Percentiles rank a stretch among this genome's conserved stretches.
phyloP scores from a whole-genome alignment of 495 filamentous ascomycete genomes.

The Tuber magnatum region DNA sequence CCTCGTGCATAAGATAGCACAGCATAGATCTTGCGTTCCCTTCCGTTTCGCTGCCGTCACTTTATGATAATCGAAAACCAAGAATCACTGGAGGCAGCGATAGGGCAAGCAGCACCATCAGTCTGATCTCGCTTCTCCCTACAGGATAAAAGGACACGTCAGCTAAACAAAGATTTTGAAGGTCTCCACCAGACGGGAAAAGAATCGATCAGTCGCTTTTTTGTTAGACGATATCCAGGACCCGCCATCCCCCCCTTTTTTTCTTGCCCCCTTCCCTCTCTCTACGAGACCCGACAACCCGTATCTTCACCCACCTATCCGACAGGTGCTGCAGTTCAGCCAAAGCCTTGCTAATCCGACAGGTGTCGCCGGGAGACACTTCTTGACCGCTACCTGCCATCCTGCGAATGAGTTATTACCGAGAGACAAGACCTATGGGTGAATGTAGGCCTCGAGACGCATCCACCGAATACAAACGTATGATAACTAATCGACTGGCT shows the following conservation, averaged over 20 bases:
- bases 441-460: background rate
- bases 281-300: background rate
- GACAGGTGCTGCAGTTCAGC: background rate
- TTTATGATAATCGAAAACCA: background rate
- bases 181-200: background rate
- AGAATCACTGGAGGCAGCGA: background rate
- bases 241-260: background rate
- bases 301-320: background rate
- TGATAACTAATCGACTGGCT: background rate
- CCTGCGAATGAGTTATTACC: background rate
- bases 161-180: background rate
- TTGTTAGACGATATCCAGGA: background rate
- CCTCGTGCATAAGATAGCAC: slow-evolving; percentile 4
- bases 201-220: slow-evolving; percentile 5
- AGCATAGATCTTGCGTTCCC: slow-evolving; percentile 3
- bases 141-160: slow-evolving; percentile 3
- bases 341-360: background rate
- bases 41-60: background rate
- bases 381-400: background rate
- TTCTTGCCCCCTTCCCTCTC: background rate
- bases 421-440: background rate
- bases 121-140: background rate
- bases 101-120: background rate
- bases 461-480: background rate
- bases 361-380: background rate